phyloP scores from a whole-genome alignment of 2,329 filamentous ascomycete species.

The Cyclaneusma minus region DNA sequence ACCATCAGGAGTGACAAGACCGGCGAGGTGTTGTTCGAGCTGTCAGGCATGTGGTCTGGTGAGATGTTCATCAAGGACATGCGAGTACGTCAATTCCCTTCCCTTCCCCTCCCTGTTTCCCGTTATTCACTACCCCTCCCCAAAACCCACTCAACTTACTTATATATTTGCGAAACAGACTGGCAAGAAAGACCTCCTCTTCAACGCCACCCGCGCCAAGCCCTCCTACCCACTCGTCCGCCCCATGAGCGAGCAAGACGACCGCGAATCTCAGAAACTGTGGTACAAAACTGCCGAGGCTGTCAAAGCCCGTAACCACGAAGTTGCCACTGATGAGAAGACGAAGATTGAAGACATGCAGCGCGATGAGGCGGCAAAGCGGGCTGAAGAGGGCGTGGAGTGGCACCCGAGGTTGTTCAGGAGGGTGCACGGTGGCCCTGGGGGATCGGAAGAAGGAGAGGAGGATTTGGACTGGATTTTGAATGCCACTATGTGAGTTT shows the following conservation, averaged over 20 bases:
- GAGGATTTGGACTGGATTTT: conserved; percentile 94
- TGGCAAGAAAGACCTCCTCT: conserved; percentile 76
- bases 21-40: conserved; percentile 75
- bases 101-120: too few relatives aligned
- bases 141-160: conserved; percentile 5
- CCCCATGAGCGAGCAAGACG: conserved; percentile 72
- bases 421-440: conserved; percentile 52
- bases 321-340: conserved; percentile 84
- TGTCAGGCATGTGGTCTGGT: conserved; percentile 84
- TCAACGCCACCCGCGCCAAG: conserved; percentile 68
- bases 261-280: conserved; percentile 76
- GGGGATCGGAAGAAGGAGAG: conserved; percentile 62
- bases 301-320: conserved; percentile 73
- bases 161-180: conserved; percentile 48
- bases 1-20: conserved; percentile 78
- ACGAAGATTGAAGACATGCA: conserved; percentile 91
- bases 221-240: conserved; percentile 59
- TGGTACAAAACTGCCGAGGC: conserved; percentile 75
- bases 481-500: conserved; percentile 61
- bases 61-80: conserved; percentile 88
- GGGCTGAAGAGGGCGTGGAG: conserved; percentile 63
- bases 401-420: conserved; percentile 86
- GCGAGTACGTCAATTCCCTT: conserved; percentile 35
- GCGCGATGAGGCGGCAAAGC: conserved; percentile 69
- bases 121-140: background rate